Conservation (phyloP, 1,139 yeast species). For the Blastobotrys arbuscula region DNA sequence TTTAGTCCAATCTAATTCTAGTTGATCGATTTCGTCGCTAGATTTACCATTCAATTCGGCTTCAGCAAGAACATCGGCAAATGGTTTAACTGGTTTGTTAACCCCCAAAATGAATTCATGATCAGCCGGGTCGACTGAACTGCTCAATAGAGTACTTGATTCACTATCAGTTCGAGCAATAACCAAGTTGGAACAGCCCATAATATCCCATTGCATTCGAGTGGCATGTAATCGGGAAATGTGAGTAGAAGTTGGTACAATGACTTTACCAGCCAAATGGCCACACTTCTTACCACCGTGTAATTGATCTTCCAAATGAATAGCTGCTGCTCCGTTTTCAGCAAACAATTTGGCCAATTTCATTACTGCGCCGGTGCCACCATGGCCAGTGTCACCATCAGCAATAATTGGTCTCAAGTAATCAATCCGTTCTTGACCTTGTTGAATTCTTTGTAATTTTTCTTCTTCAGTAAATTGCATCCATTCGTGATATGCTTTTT, state of each 20-base stretch:
- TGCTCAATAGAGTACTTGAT: slow-evolving; percentile 49
- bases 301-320: slow-evolving; percentile 58
- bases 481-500: slow-evolving; percentile 46
- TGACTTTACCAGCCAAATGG: slow-evolving; percentile 56
- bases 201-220: slow-evolving; percentile 59
- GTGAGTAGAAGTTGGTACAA: slow-evolving; percentile 58
- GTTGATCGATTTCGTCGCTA: slow-evolving; percentile 33
- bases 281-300: slow-evolving; percentile 67
- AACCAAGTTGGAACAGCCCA: slow-evolving; percentile 53
- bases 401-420: slow-evolving; percentile 59
- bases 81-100: slow-evolving; percentile 39
- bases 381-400: slow-evolving; percentile 65
- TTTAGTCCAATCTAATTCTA: slow-evolving; percentile 45
- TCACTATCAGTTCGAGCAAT: slow-evolving; percentile 61
- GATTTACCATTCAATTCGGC: slow-evolving; percentile 41
- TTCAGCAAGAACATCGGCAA: slow-evolving; percentile 43
- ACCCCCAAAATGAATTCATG: slow-evolving; percentile 52
- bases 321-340: slow-evolving; percentile 61
- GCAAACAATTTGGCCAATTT: slow-evolving; percentile 58
- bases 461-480: slow-evolving; percentile 33
- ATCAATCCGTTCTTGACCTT: slow-evolving; percentile 38
- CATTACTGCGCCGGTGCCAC: slow-evolving; percentile 61
- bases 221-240: slow-evolving; percentile 53
- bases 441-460: slow-evolving; percentile 23
- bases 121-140: slow-evolving; percentile 51